Evolutionary conservation across 129 eudicot species (phyloP), one percentile per base, ranked within the genome.

Genomic region (Cynara cardunculus): DNA sequence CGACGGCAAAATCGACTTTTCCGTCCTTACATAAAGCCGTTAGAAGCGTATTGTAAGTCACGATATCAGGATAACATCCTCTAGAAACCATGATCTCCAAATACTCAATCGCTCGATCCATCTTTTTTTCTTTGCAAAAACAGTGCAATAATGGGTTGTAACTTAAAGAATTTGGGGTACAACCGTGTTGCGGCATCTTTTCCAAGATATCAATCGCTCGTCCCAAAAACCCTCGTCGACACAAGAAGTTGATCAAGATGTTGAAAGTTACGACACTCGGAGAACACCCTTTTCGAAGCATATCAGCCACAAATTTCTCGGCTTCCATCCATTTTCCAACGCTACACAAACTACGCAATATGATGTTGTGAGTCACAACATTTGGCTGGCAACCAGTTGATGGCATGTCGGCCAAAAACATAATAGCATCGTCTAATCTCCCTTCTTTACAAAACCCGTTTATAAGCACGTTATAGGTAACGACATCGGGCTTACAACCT

Each of bases 321-420:
- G 98, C 98, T 56, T 91, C 98, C 92, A 86, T 88, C 98, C 98
- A 94, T 85, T 92, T 88, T 3, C 96, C 97, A 30, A 86, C 78
- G 37, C 90, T 88, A 86, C 98, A 94, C 92, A 91, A 85, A 77
- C 92, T 86, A 0, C 97, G 86, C 30, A 91, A 71, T 24, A 91
- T 85, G 9, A 85, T 91, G n/a, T 94, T 94, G 39, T 94, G 89
- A 2, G 94, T 90, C 1, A 90, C 88, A 10, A 90, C 96, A 76
- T 94, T 89, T 4, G 97, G 97, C 53, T 88, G 93, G 84, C 97
- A 94, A 69, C 97, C 98, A 8, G 82, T 76, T 0, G 80, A 83
- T 0, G 91, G 81, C 97, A 94, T 91, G 39, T 78, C 77, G 44
- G 89, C 84, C 78, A 94, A 71, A 73, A 94, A 94, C 81, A 87